A percentile compares a stretch with the other conserved stretches of the same genome.
Conservation (phyloP, 2,329 filamentous ascomycete species). For the Cordyceps farinosa region DNA sequence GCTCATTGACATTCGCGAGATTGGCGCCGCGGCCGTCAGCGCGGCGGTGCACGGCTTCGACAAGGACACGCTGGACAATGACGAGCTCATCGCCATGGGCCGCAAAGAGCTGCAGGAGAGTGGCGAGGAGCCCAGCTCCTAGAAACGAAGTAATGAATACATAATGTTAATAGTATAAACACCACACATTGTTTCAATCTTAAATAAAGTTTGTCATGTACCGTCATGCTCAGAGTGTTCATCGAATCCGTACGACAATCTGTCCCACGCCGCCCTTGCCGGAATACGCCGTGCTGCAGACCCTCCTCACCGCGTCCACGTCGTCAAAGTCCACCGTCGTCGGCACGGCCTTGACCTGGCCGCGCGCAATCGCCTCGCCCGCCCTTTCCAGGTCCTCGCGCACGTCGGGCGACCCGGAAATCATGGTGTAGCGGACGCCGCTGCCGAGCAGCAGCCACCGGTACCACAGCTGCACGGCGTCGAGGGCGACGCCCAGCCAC, state of each 20-base stretch:
- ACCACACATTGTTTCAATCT: background rate
- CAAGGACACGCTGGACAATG: constrained; percentile 16
- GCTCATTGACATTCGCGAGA: constrained; percentile 9
- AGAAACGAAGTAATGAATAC: background rate
- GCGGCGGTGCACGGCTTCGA: constrained; percentile 9
- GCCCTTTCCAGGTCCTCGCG: constrained; percentile 41
- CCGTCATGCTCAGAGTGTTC: background rate
- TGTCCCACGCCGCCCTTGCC: constrained; percentile 44
- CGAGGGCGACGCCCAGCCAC: constrained; percentile 37
- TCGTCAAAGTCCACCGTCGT: constrained; percentile 41
- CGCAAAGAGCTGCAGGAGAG: constrained; percentile 7
- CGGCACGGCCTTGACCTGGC: constrained; percentile 42
- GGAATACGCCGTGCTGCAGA: constrained; percentile 37
- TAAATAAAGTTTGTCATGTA: too few species aligned
- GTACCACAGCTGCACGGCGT: constrained; percentile 39
- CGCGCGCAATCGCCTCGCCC: constrained; percentile 38
- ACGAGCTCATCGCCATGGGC: constrained; percentile 11
- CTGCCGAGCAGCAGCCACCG: constrained; percentile 42
- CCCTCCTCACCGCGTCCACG: constrained; percentile 39
- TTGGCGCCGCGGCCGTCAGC: constrained; percentile 6
- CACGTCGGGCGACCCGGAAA: constrained; percentile 41
- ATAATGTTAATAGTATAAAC: background rate
- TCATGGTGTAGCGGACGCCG: constrained; percentile 40
- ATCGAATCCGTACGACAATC: constrained; percentile 37
- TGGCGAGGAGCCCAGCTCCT: background rate